phyloP scores from a whole-genome alignment of 1,139 yeast genomes.

The Kodamaea sp. region DNA sequence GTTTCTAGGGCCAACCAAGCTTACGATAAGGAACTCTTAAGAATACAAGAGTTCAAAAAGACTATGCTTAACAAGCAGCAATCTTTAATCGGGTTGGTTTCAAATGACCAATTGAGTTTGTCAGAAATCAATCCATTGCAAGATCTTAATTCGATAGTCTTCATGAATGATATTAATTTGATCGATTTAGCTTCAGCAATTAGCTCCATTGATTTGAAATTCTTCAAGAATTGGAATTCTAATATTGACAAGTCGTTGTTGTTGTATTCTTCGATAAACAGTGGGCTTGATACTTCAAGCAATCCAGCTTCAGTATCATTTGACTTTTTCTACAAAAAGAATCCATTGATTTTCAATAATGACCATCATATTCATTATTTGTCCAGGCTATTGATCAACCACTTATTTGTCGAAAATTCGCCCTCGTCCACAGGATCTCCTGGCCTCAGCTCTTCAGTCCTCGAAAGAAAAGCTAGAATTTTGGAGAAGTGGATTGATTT shows the following conservation, averaged over 20 bases:
- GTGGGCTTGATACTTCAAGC: conserved; percentile 11
- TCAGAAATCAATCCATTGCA: conserved; percentile 27
- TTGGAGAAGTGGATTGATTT: conserved; percentile 84
- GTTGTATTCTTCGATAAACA: conserved; percentile 31
- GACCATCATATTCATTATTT: conserved; percentile 70
- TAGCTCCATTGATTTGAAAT: conserved; percentile 57
- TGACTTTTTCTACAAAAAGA: conserved; percentile 43
- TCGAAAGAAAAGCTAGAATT: conserved; percentile 61
- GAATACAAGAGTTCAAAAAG: conserved; percentile 28
- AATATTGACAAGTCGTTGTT: conserved; percentile 50
- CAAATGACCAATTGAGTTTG: conserved; percentile 13
- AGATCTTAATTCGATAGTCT: conserved; percentile 35
- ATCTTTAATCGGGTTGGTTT: conserved; percentile 32
- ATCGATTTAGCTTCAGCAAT: conserved; percentile 56
- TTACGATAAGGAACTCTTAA: conserved; percentile 7
- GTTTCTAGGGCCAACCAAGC: not conserved
- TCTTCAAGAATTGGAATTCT: conserved; percentile 73
- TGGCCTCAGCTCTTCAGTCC: conserved; percentile 17
- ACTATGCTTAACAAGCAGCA: conserved; percentile 40
- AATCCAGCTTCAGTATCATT: conserved; percentile 12
- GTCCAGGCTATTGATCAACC: conserved; percentile 70
- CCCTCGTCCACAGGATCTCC: conserved; percentile 3
- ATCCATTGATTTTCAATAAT: conserved; percentile 64
- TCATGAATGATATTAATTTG: conserved; percentile 47
- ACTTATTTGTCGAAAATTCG: conserved; percentile 56